Evolutionary conservation across 306 rosid species (phyloP).

Genomic region (Herpetospermum pedunculosum): DNA sequence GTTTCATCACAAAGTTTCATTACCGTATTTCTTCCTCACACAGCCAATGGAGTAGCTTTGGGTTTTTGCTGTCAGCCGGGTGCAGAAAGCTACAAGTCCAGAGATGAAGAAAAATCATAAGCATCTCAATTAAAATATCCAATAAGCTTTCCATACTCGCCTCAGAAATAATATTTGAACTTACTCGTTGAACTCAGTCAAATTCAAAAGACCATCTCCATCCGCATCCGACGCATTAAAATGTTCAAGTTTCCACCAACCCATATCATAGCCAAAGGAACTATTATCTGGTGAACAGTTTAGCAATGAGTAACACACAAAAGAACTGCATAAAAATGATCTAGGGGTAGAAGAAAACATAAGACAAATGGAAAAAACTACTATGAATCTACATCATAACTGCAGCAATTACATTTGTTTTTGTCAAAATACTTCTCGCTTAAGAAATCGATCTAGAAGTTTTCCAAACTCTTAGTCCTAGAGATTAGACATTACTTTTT

Average conservation of each 20-base stretch:
- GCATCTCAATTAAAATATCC: constrained; percentile 7
- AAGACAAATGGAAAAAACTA: not conserved
- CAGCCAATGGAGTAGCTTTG: constrained; percentile 72
- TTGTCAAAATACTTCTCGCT: not conserved
- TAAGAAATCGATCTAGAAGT: not conserved
- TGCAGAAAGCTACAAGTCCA: constrained; percentile 63
- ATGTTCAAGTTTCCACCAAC: constrained; percentile 96
- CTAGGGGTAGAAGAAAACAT: not conserved
- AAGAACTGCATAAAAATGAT: not conserved
- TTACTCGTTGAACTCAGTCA: constrained; percentile 89
- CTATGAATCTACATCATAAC: not conserved
- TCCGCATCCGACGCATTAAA: constrained; percentile 87
- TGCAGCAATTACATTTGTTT: not conserved
- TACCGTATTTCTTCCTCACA: constrained; percentile 94
- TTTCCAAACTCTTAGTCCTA: not conserved
- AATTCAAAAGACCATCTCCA: constrained; percentile 66
- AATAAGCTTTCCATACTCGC: not conserved
- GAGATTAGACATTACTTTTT: not conserved
- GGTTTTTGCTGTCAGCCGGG: constrained; percentile 82
- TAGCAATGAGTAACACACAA: constrained; percentile 15
- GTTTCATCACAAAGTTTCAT: constrained; percentile 9
- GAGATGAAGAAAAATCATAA: not conserved
- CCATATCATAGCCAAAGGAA: constrained; percentile 84
- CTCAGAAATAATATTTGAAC: constrained; percentile 23
- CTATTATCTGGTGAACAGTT: constrained; percentile 35